phyloP scores from a whole-genome alignment of 2,329 filamentous ascomycete species.

The Graphilbum ipis-grandicollis region DNA sequence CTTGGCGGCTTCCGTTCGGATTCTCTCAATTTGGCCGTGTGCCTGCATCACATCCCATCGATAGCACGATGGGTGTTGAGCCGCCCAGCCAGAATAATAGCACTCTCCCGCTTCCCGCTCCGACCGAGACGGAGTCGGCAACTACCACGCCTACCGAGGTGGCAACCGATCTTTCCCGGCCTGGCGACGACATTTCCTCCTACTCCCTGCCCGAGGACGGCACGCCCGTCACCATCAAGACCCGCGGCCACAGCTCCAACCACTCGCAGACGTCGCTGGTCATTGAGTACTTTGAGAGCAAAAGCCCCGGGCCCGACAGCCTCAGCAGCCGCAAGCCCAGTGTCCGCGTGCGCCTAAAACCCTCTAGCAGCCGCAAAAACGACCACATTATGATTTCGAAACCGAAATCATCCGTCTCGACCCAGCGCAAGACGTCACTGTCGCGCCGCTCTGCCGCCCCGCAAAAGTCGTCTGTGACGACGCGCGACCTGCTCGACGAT shows the following conservation, averaged over 20 bases:
- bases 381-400: constrained; percentile 82
- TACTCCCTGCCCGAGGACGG: constrained; percentile 76
- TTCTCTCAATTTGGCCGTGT: not conserved
- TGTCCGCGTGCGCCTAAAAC: constrained; percentile 63
- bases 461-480: constrained; percentile 6
- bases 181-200: constrained; percentile 52
- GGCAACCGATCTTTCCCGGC: constrained; percentile 50
- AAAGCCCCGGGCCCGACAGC: constrained; percentile 35
- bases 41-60: not conserved
- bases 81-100: constrained; percentile 27
- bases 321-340: constrained; percentile 58
- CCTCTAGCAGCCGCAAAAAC: constrained; percentile 50
- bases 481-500: constrained; percentile 33
- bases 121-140: constrained; percentile 52
- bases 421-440: constrained; percentile 42
- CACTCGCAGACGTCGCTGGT: constrained; percentile 76
- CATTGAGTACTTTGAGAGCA: constrained; percentile 88
- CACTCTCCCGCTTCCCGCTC: constrained; percentile 54
- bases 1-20: not conserved
- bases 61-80: constrained; percentile 20
- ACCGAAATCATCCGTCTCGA: constrained; percentile 38
- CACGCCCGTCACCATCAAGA: constrained; percentile 82
- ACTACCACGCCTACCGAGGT: constrained; percentile 29
- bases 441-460: constrained; percentile 22
- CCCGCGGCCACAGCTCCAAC: constrained; percentile 40